Base-by-base conservation (phyloP, 768 basidiomycete species). In the Melanogaster broomeanus region DNA sequence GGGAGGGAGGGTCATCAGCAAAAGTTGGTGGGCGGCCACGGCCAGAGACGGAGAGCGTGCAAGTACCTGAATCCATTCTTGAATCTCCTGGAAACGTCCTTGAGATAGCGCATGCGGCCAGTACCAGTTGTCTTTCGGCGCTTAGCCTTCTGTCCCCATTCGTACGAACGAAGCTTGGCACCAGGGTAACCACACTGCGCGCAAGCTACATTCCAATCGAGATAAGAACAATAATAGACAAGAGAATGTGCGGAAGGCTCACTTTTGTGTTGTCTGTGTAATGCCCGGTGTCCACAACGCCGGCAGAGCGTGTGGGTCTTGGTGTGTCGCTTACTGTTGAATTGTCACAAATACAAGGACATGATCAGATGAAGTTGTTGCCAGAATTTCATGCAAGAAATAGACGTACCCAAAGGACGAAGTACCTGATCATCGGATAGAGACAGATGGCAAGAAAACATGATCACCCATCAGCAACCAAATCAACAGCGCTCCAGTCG, bases 231-330 rank as follows among this genome's bases (percentile, higher is more conserved):
- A 13, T 31, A 1, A 15, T 11, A 15, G 12, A 13, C 2, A 6
- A 28, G 27, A 25, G 12, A 50, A 24, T 37, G 21, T 16, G 28
- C 21, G 19, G 38, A 27, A 15, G 19, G 73, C 88, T 63, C 60
- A 95, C 93, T 88, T 82, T 98, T 93, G 81, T 99, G 92, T 78
- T 99, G 96, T 75, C 85, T 89, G 85, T 98, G 97, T 82, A 98
- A 96, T 31, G 93, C 84, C 53, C 96, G 86, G 75, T 87, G 83
- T 60, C 94, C 93, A 76, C 97, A 99, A 64, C 97, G 90, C 71
- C 94, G 83, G 84, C 97, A 99, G 65, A 98, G 87, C 51, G 93
- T 94, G 82, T 96, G 93, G 59, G 91, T 85, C 80, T 96, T 97
- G 61, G 91, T 90, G 84, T 95, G 94, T 72, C 93, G 82, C 81